phyloP scores from a whole-genome alignment of 768 basidiomycete species.

The Suillus subalutaceus region DNA sequence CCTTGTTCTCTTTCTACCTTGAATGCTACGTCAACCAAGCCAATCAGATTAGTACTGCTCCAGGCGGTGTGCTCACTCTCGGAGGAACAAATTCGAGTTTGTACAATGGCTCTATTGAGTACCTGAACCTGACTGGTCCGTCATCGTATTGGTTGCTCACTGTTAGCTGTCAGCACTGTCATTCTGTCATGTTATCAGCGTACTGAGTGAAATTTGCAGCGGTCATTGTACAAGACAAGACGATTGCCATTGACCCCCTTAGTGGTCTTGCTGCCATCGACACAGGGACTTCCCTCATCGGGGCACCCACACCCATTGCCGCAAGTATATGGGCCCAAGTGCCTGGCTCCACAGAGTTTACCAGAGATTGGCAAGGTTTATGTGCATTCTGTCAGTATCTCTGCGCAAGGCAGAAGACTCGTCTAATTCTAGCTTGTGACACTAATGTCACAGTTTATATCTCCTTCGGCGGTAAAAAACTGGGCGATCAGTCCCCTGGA shows the following conservation, averaged over 20 bases:
- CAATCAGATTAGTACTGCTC: slow-evolving; percentile 37
- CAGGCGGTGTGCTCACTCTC: slow-evolving; percentile 73
- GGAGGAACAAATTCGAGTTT: slow-evolving; percentile 65
- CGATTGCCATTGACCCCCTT: slow-evolving; percentile 46
- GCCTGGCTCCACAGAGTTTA: slow-evolving; percentile 51
- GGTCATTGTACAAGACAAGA: slow-evolving; percentile 60
- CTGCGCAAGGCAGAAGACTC: not conserved
- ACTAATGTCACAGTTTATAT: slow-evolving; percentile 60
- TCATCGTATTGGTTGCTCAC: slow-evolving; percentile 64
- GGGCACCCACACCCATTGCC: slow-evolving; percentile 71
- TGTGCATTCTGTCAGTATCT: slow-evolving; percentile 70
- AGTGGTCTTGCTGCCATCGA: slow-evolving; percentile 76
- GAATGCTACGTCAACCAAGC: slow-evolving; percentile 48
- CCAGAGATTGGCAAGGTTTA: slow-evolving; percentile 60
- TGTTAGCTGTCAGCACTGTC: slow-evolving; percentile 46
- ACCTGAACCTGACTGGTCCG: slow-evolving; percentile 36
- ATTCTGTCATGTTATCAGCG: not conserved
- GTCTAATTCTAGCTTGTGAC: slow-evolving; percentile 62
- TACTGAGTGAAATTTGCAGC: slow-evolving; percentile 37
- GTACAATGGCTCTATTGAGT: slow-evolving; percentile 72
- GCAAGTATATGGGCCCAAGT: slow-evolving; percentile 67
- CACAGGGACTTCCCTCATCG: slow-evolving; percentile 93
- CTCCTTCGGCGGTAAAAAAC: slow-evolving; percentile 72
- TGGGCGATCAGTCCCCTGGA: slow-evolving; percentile 81
- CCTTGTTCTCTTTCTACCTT: slow-evolving; percentile 69